A percentile compares a stretch with the other conserved stretches of the same genome.
Evolutionary conservation across 2,329 filamentous ascomycete genomes (phyloP).

Genomic region (Verticillium klebahnii): DNA sequence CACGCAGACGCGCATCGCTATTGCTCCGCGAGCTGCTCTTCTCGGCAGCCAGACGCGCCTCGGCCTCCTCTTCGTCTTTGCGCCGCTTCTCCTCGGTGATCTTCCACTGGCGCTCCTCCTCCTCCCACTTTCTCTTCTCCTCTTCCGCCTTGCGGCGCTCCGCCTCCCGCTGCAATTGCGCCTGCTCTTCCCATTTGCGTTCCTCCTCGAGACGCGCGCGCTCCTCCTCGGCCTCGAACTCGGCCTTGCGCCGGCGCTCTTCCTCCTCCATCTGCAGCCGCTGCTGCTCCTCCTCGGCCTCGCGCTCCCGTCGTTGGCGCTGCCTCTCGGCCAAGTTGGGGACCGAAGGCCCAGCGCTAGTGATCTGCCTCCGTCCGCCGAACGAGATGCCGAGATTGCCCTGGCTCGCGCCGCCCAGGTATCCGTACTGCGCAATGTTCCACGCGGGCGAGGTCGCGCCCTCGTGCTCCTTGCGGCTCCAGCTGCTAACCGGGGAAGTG

Average conservation of each 20-base stretch:
- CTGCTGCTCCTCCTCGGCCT: constrained; percentile 56
- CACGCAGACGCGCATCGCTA: constrained; percentile 65
- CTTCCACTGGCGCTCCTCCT: constrained; percentile 73
- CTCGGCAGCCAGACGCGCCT: constrained; percentile 63
- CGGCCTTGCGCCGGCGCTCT: constrained; percentile 39
- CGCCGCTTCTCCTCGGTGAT: constrained; percentile 68
- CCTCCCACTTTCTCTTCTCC: constrained; percentile 71
- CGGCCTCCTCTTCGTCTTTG: constrained; percentile 68
- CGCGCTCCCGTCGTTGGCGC: constrained; percentile 52
- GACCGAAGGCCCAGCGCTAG: constrained; percentile 71
- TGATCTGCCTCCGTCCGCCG: constrained; percentile 89
- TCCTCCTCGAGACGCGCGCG: constrained; percentile 59
- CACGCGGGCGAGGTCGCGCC: constrained; percentile 80
- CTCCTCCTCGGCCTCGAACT: constrained; percentile 56
- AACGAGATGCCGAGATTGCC: constrained; percentile 93
- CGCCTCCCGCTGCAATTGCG: constrained; percentile 52
- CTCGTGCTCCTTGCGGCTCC: constrained; percentile 84
- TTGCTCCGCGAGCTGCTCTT: constrained; percentile 54
- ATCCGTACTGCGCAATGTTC: constrained; percentile 98
- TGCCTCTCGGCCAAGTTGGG: constrained; percentile 84
- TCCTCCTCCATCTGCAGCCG: constrained; percentile 50
- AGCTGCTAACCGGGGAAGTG: constrained; percentile 66
- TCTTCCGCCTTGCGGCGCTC: constrained; percentile 59
- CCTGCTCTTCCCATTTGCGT: constrained; percentile 62
- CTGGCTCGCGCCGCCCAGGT: constrained; percentile 96